Percentiles rank a stretch among this genome's conserved stretches.
Conservation (phyloP, 2,329 filamentous ascomycete species). For the Exophiala sp. region DNA sequence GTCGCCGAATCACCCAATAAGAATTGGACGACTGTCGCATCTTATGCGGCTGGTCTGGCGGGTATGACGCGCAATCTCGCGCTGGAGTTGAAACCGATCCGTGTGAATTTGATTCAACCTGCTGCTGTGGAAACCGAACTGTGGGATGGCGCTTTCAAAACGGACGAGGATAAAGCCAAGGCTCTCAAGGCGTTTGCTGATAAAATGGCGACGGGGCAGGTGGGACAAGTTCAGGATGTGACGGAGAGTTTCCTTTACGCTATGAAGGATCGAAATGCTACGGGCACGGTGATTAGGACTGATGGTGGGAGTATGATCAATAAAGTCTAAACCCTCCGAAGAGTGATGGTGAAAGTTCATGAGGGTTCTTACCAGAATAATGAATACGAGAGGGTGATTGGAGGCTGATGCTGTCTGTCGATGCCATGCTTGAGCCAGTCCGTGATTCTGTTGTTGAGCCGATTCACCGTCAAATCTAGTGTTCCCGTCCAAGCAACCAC, state of each 20-base stretch:
- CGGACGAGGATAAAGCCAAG: conserved; percentile 24
- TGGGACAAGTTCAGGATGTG: conserved; percentile 37
- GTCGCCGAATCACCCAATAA: conserved; percentile 36
- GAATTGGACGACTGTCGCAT: conserved; percentile 34
- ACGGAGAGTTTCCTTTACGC: conserved; percentile 46
- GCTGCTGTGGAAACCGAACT: conserved; percentile 44
- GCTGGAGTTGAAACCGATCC: conserved; percentile 41
- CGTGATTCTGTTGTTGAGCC: no score
- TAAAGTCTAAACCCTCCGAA: not conserved
- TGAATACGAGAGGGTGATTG: no score
- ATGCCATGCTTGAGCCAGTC: no score
- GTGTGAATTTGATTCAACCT: conserved; percentile 43
- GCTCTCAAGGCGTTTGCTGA: conserved; percentile 30
- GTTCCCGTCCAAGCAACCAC: conserved; percentile 11
- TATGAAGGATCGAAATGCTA: conserved; percentile 44
- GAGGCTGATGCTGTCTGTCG: no score
- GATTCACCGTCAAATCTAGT: no score
- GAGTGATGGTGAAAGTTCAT: no score
- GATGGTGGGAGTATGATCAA: conserved; percentile 37
- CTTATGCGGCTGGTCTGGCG: conserved; percentile 30
- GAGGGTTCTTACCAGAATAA: no score
- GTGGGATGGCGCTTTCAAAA: conserved; percentile 32
- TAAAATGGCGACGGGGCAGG: conserved; percentile 29
- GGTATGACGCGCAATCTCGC: conserved; percentile 39
- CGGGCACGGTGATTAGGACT: conserved; percentile 34